A percentile compares a stretch with the other conserved stretches of the same genome.
Evolutionary conservation across 2,329 filamentous ascomycete genomes (phyloP).

Genomic region (Knufia petricola): DNA sequence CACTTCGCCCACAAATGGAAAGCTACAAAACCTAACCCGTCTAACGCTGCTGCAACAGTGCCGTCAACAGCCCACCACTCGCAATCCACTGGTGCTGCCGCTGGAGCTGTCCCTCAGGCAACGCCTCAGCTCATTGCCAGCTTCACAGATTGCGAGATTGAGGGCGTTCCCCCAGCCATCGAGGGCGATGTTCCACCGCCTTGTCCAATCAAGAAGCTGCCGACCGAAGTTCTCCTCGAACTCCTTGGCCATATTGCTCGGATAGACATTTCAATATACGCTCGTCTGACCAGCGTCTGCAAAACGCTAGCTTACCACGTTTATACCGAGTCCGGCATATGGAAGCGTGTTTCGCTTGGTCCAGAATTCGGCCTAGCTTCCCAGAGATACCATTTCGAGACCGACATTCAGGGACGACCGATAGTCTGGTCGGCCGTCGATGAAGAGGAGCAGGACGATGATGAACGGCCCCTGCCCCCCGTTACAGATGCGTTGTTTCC

Average conservation of each 20-base stretch:
- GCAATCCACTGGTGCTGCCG: conserved; percentile 35
- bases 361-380: conserved; percentile 64
- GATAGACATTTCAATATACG: conserved; percentile 66
- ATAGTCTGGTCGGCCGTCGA: conserved; percentile 18
- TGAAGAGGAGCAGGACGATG: conserved; percentile 21
- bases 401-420: conserved; percentile 43
- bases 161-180: conserved; percentile 55
- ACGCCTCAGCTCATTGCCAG: conserved; percentile 62
- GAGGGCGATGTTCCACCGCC: conserved; percentile 63
- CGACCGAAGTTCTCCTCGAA: conserved; percentile 74
- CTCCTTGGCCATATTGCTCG: conserved; percentile 67
- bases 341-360: conserved; percentile 66
- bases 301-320: conserved; percentile 80
- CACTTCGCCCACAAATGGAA: conserved; percentile 64
- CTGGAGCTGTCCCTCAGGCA: conserved; percentile 33
- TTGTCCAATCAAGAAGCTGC: conserved; percentile 69
- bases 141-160: conserved; percentile 63
- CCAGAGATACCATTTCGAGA: conserved; percentile 74
- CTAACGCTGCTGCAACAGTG: conserved; percentile 43
- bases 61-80: conserved; percentile 49
- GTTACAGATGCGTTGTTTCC: conserved; percentile 19
- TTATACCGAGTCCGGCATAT: conserved; percentile 72
- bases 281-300: conserved; percentile 69
- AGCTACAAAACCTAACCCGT: conserved; percentile 32
- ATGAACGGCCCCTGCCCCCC: conserved; percentile 20